phyloP scores from a whole-genome alignment of 1,139 yeast species.

The Dujonia santamariae region DNA sequence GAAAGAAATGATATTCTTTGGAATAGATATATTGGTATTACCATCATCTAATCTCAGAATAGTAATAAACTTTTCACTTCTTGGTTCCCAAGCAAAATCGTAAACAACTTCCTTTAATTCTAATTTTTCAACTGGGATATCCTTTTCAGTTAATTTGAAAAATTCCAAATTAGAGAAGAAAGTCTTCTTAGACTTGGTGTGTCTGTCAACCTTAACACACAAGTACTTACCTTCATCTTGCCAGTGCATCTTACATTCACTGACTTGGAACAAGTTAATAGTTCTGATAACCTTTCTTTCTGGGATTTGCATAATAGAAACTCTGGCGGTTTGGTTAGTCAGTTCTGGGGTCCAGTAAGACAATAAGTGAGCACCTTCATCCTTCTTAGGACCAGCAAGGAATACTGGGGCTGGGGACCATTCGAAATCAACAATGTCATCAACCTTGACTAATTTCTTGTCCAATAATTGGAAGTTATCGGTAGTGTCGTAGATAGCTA shows the following conservation, averaged over 20 bases:
- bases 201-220: slow-evolving; percentile 96
- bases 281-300: slow-evolving; percentile 82
- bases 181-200: slow-evolving; percentile 92
- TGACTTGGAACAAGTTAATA: slow-evolving; percentile 90
- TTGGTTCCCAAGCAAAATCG: slow-evolving; percentile 96
- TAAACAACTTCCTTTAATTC: slow-evolving; percentile 89
- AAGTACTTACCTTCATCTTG: slow-evolving; percentile 81
- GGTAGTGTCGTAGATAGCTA: slow-evolving; percentile 80
- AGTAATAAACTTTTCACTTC: slow-evolving; percentile 78
- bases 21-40: slow-evolving; percentile 63
- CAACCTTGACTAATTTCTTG: slow-evolving; percentile 80
- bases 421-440: slow-evolving; percentile 87
- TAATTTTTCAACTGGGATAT: slow-evolving; percentile 90
- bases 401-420: slow-evolving; percentile 90
- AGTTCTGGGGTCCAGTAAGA: slow-evolving; percentile 98
- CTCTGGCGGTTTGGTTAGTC: slow-evolving; percentile 91
- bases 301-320: slow-evolving; percentile 86
- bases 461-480: slow-evolving; percentile 60
- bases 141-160: slow-evolving; percentile 83
- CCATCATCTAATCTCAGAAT: slow-evolving; percentile 67
- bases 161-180: slow-evolving; percentile 90
- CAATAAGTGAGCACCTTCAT: slow-evolving; percentile 63
- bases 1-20: slow-evolving; percentile 73
- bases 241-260: slow-evolving; percentile 93
- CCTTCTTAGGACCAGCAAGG: slow-evolving; percentile 53